A percentile compares a stretch with the other conserved stretches of the same genome.
Conservation (phyloP, 1,139 yeast genomes). For the Candida sp. region DNA sequence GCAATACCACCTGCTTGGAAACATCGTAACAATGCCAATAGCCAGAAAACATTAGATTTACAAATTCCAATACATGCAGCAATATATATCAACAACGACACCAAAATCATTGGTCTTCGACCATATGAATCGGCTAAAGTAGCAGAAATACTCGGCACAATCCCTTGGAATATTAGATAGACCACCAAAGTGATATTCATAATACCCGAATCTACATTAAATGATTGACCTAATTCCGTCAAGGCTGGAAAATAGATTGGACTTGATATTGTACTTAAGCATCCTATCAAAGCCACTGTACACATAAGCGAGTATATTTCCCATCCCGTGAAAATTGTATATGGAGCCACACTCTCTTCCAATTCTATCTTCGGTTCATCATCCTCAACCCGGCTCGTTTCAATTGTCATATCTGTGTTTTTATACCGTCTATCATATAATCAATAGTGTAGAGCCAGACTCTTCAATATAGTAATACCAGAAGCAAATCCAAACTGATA, state of each 20-base stretch:
- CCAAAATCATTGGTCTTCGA: slow-evolving; percentile 30
- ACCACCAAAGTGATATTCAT: slow-evolving; percentile 36
- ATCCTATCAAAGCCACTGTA: slow-evolving; percentile 28
- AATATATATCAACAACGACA: slow-evolving; percentile 22
- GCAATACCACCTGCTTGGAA: slow-evolving; percentile 41
- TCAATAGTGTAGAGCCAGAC: too few relatives aligned
- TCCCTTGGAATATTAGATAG: slow-evolving; percentile 35
- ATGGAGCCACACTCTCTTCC: slow-evolving; percentile 8
- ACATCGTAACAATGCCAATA: slow-evolving; percentile 32
- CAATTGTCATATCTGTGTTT: too few relatives aligned
- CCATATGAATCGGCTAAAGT: slow-evolving; percentile 36
- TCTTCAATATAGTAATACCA: too few relatives aligned
- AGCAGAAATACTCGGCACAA: slow-evolving; percentile 31
- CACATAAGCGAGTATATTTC: slow-evolving; percentile 18
- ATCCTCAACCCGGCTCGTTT: background rate
- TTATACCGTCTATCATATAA: too few relatives aligned
- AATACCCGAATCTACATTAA: slow-evolving; percentile 19
- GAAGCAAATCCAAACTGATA: too few relatives aligned
- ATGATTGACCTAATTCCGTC: slow-evolving; percentile 28
- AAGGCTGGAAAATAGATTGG: slow-evolving; percentile 42
- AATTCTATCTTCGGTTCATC: background rate
- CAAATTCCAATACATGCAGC: slow-evolving; percentile 36
- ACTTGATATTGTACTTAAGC: slow-evolving; percentile 38
- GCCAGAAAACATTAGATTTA: slow-evolving; percentile 32
- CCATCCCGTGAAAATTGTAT: slow-evolving; percentile 13